Percentiles rank a stretch among this genome's conserved stretches.
Evolutionary conservation across 176 grass and related monocot genomes (phyloP).

Genomic region (Zizania latifolia): DNA sequence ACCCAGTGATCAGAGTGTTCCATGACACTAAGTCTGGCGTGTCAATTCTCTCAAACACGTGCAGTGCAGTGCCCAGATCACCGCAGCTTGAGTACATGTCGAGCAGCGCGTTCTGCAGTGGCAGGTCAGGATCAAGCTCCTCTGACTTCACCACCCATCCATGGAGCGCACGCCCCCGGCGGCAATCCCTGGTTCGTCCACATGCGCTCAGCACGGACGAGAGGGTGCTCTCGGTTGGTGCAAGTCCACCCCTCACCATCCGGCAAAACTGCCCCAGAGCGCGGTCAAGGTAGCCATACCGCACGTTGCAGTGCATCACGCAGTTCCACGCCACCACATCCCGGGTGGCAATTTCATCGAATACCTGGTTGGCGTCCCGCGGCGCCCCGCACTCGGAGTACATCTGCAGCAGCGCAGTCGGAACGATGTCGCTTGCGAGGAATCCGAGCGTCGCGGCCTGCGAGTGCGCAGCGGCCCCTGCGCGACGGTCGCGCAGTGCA

Average conservation of each 20-base stretch:
- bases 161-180: conserved; percentile 52
- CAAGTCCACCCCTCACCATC: conserved; percentile 40
- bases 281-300: conserved; percentile 33
- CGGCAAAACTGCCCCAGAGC: conserved; percentile 38
- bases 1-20: conserved; percentile 82
- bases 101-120: conserved; percentile 64
- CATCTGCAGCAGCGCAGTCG: conserved; percentile 74
- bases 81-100: conserved; percentile 66
- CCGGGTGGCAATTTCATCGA: conserved; percentile 47
- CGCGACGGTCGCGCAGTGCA: not conserved
- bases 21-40: conserved; percentile 66
- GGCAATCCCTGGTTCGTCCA: conserved; percentile 13
- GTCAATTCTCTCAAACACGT: conserved; percentile 58
- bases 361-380: conserved; percentile 48
- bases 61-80: conserved; percentile 42
- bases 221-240: conserved; percentile 46
- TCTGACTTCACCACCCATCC: conserved; percentile 65
- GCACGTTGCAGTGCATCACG: conserved; percentile 63
- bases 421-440: conserved; percentile 44
- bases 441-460: conserved; percentile 37
- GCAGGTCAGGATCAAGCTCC: conserved; percentile 50
- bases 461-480: conserved; percentile 30
- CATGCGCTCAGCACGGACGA: conserved; percentile 57
- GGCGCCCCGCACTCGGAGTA: conserved; percentile 44
- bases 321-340: conserved; percentile 77